Percentiles rank a stretch among this genome's conserved stretches.
These are phyloP conservation scores for Malus hybrid DNA, from an alignment of 331 rosid species.

Conservation along the genomic window DNA sequence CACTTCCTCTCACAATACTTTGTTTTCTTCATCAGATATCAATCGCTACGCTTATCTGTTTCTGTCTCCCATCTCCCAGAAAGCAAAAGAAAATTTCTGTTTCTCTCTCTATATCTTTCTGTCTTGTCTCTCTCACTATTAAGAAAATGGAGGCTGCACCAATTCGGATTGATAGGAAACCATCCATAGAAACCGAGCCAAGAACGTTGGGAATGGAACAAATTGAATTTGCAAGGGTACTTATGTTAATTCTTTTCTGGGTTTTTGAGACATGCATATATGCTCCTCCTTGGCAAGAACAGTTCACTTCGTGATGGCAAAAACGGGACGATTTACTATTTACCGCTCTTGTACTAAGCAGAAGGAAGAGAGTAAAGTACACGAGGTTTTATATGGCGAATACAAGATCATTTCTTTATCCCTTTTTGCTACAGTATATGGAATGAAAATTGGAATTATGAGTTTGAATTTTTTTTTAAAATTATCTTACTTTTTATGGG, in stretches of 20 bases:
- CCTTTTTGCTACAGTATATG: background rate
- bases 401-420: background rate
- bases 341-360: background rate
- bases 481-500: background rate
- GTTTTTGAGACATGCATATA: background rate
- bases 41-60: background rate
- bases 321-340: no score
- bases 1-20: background rate
- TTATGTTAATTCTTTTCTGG: background rate
- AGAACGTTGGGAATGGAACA: conserved; percentile 18
- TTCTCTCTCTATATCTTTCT: background rate
- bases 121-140: background rate
- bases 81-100: no score
- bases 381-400: background rate
- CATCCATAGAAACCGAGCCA: conserved; percentile 33
- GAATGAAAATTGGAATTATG: background rate
- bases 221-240: conserved; percentile 28
- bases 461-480: background rate
- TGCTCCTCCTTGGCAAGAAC: background rate
- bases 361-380: background rate
- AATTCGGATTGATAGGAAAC: conserved; percentile 8
- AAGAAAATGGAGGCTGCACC: background rate
- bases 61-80: background rate
- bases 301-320: background rate
- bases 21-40: background rate